phyloP scores from a whole-genome alignment of 2,329 filamentous ascomycete genomes.

The Cytospora mali region DNA sequence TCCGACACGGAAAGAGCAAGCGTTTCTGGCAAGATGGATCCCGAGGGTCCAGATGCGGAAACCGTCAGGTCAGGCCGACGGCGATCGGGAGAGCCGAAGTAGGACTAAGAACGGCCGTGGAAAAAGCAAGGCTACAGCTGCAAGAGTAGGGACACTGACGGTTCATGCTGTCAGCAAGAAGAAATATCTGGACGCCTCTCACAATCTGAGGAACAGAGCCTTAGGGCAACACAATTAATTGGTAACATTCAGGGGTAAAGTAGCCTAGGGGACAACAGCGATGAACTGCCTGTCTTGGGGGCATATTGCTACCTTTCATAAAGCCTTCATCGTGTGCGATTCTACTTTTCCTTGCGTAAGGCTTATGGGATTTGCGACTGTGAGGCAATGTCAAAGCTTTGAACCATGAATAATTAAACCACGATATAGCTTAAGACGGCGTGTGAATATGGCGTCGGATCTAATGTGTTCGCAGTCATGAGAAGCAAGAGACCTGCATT shows the following conservation, averaged over 20 bases:
- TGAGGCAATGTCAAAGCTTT: neutral
- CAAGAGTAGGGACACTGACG: neutral
- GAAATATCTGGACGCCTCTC: slow-evolving; percentile 2
- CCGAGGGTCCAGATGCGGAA: slow-evolving; percentile 6
- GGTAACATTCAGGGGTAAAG: neutral
- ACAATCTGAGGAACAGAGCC: slow-evolving; percentile 12
- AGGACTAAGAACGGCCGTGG: slow-evolving; percentile 1
- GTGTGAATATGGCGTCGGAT: neutral
- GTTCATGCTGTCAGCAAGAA: too few species aligned
- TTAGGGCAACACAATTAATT: slow-evolving; percentile 6
- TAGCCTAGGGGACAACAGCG: neutral
- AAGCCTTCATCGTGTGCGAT: neutral
- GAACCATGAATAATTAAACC: too few species aligned
- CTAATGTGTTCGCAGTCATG: neutral
- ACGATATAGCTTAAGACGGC: neutral
- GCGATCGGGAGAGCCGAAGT: neutral
- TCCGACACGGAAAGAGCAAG: neutral
- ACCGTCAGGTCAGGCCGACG: slow-evolving; percentile 8
- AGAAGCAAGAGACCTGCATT: neutral
- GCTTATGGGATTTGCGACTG: neutral
- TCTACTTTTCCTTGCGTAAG: neutral
- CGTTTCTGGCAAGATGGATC: neutral
- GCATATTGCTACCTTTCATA: neutral
- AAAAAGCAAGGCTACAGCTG: slow-evolving; percentile 11
- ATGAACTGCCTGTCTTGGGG: neutral